Evolutionary conservation across 768 basidiomycete genomes (phyloP).

Genomic region (Psilocybe cubensis): DNA sequence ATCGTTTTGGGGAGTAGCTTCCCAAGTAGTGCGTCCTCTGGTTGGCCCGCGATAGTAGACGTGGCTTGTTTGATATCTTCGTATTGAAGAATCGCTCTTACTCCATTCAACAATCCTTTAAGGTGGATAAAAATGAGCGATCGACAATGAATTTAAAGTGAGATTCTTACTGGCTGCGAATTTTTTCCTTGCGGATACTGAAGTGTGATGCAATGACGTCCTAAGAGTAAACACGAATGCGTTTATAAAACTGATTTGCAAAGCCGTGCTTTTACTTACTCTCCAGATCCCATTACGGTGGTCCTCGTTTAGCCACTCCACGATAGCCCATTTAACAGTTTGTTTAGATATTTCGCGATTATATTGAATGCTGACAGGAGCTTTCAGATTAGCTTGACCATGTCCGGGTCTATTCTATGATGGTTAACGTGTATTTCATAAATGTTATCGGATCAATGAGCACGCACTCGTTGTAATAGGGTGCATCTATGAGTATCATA

Average conservation of each 20-base stretch:
- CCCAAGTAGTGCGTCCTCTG: not conserved
- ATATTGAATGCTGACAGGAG: conserved; percentile 43
- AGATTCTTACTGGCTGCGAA: conserved; percentile 40
- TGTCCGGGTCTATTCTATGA: conserved; percentile 45
- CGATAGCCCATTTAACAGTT: conserved; percentile 55
- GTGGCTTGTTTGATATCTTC: conserved; percentile 4
- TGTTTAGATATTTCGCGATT: conserved; percentile 46
- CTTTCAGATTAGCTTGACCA: conserved; percentile 41
- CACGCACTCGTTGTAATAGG: conserved; percentile 61
- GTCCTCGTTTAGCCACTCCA: conserved; percentile 53
- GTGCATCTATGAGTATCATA: conserved; percentile 58
- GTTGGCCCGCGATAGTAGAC: not conserved
- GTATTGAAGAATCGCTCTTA: conserved; percentile 10
- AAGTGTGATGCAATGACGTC: conserved; percentile 57
- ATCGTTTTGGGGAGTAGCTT: not conserved
- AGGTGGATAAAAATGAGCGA: not conserved
- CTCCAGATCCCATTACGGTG: conserved; percentile 48
- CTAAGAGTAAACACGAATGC: conserved; percentile 27
- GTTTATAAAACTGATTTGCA: conserved; percentile 1
- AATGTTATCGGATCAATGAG: conserved; percentile 1
- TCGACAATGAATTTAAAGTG: not conserved
- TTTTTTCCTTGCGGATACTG: conserved; percentile 40
- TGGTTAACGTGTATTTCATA: not conserved
- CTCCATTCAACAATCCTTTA: conserved; percentile 25
- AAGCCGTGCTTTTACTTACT: conserved; percentile 28